Conservation (phyloP, 768 basidiomycete genomes). For the Boletus tylopilopsis region DNA sequence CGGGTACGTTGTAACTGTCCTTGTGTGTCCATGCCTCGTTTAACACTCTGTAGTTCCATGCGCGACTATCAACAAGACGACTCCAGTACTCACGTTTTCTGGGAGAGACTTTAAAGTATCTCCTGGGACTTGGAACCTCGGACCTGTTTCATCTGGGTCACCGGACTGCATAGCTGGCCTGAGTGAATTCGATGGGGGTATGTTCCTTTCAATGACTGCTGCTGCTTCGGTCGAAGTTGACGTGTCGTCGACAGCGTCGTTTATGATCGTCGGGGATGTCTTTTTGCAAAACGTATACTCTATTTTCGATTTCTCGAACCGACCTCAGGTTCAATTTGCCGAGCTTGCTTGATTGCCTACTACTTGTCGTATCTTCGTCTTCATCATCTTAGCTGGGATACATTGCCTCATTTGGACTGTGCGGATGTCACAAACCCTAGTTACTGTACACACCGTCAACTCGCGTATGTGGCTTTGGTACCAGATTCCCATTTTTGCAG, state of each 20-base stretch:
- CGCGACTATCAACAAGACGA: conserved; percentile 15
- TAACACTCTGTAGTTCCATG: conserved; percentile 14
- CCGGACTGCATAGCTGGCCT: conserved; percentile 33
- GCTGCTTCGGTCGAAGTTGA: not conserved
- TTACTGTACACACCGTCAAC: too few relatives aligned
- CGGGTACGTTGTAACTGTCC: conserved; percentile 18
- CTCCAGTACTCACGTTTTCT: conserved; percentile 31
- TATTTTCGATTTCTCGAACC: conserved; percentile 26
- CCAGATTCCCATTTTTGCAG: not conserved
- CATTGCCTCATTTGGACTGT: not conserved
- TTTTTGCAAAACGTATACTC: conserved; percentile 25
- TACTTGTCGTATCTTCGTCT: not conserved
- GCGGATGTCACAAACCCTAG: not conserved
- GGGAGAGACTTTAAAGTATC: conserved; percentile 32
- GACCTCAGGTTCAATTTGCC: conserved; percentile 36
- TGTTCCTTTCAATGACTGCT: not conserved
- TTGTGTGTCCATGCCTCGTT: not conserved
- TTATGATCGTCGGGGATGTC: conserved; percentile 26
- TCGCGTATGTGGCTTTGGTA: not conserved
- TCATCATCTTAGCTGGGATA: not conserved
- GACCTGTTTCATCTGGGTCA: conserved; percentile 16
- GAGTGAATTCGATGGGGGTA: conserved; percentile 7
- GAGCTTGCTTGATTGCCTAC: conserved; percentile 5
- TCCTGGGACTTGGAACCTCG: conserved; percentile 37
- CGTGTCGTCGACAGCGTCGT: conserved; percentile 4